These are phyloP conservation scores for Chrysanthemum makinoi DNA, from an alignment of 129 eudicot species.

Conservation along the genomic window DNA sequence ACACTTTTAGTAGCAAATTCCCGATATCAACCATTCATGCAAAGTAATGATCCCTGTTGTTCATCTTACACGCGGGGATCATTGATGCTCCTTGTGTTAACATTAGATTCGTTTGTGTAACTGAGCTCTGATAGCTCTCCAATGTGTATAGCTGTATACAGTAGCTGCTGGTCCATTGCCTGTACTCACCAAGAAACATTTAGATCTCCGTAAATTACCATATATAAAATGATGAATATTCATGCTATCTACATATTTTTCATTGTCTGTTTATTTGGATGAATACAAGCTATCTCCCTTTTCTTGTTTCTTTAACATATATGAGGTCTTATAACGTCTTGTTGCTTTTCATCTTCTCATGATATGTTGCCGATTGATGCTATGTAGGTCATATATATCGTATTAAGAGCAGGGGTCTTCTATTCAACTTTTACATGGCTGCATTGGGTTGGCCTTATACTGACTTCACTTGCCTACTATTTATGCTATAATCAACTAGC, in stretches of 20 bases:
- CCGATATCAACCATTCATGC: no score
- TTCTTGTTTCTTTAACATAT: neutral
- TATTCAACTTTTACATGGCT: conserved; percentile 74
- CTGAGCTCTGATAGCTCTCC: no score
- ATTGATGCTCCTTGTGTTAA: no score
- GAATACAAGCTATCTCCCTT: neutral
- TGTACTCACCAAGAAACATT: no score
- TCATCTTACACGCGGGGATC: no score
- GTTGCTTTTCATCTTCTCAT: conserved; percentile 1
- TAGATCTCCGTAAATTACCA: neutral
- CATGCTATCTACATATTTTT: neutral
- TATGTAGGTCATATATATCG: conserved; percentile 52
- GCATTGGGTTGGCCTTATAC: conserved; percentile 66
- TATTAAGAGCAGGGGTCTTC: conserved; percentile 65
- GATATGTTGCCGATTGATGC: no score
- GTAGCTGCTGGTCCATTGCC: no score
- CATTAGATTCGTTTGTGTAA: no score
- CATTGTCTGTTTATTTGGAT: neutral
- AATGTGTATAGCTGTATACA: no score
- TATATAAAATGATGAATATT: neutral
- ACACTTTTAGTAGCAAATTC: no score
- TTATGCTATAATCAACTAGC: conserved; percentile 75
- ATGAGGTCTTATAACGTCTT: conserved; percentile 5
- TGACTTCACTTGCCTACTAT: conserved; percentile 63
- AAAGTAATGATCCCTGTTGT: no score